phyloP scores from a whole-genome alignment of 257 asterid genomes.

The Petunia axillaris region DNA sequence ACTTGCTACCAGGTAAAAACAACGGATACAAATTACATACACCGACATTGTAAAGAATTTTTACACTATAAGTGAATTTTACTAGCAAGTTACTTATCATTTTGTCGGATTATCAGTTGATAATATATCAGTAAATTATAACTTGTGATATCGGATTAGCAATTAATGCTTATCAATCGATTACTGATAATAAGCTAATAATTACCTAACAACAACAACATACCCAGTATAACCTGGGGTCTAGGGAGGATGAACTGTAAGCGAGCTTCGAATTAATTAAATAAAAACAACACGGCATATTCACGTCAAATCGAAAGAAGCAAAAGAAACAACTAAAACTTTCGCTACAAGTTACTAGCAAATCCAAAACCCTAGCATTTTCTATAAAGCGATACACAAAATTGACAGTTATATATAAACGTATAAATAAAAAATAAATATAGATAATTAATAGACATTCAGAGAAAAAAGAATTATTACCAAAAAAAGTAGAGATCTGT shows the following conservation, averaged over 20 bases:
- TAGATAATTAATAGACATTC: background rate
- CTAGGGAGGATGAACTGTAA: too few relatives aligned
- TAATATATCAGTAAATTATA: too few relatives aligned
- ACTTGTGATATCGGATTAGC: too few relatives aligned
- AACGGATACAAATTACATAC: background rate
- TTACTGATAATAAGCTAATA: too few relatives aligned
- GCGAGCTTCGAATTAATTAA: background rate
- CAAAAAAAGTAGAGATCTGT: background rate
- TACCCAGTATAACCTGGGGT: too few relatives aligned
- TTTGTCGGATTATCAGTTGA: too few relatives aligned
- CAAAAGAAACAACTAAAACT: background rate
- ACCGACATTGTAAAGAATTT: too few relatives aligned
- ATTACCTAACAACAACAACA: too few relatives aligned
- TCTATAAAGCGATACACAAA: background rate
- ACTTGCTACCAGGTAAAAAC: background rate
- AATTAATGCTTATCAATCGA: too few relatives aligned
- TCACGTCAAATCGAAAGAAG: background rate
- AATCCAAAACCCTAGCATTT: slow-evolving; percentile 18
- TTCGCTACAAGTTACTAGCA: background rate
- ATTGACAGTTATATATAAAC: background rate
- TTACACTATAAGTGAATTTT: too few relatives aligned
- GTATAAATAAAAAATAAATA: background rate
- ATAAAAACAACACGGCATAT: background rate
- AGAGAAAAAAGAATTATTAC: background rate
- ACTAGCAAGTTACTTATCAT: too few relatives aligned